Evolutionary conservation across 805 yeast genomes (phyloP).

Genomic region (Ogataea parapolymorpha): DNA sequence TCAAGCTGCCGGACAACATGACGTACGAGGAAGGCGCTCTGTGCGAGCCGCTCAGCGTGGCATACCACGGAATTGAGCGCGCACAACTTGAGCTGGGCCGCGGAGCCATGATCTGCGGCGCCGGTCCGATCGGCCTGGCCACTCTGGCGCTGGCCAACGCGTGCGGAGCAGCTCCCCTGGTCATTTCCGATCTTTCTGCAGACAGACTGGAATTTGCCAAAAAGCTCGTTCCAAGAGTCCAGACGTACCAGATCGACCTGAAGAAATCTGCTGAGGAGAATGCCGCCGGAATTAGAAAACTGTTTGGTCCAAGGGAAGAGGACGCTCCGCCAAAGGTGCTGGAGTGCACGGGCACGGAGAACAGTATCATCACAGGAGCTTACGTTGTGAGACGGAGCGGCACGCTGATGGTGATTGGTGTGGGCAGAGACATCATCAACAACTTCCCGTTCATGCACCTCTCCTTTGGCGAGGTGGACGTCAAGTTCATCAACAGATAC

Average conservation of each 20-base stretch:
- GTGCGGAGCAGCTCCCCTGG: constrained; percentile 50
- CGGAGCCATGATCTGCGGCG: constrained; percentile 48
- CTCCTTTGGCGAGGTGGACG: constrained; percentile 49
- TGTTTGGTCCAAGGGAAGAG: constrained; percentile 37
- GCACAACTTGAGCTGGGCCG: constrained; percentile 45
- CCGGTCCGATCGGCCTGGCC: constrained; percentile 60
- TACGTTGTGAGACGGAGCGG: constrained; percentile 48
- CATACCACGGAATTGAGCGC: constrained; percentile 47
- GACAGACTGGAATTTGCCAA: constrained; percentile 46
- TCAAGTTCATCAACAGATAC: constrained; percentile 51
- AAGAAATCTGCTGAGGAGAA: constrained; percentile 34
- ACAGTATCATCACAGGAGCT: constrained; percentile 44
- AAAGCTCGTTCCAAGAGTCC: constrained; percentile 43
- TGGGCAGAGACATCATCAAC: constrained; percentile 44
- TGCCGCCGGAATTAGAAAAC: constrained; percentile 35
- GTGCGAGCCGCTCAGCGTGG: constrained; percentile 55
- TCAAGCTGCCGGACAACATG: constrained; percentile 40
- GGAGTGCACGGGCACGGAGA: constrained; percentile 55
- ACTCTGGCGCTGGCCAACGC: constrained; percentile 47
- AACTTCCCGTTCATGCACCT: constrained; percentile 54
- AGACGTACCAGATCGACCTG: constrained; percentile 41
- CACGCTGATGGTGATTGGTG: constrained; percentile 46
- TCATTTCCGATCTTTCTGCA: constrained; percentile 45
- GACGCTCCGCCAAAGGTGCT: constrained; percentile 42
- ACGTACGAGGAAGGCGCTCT: constrained; percentile 52